Evolutionary conservation across 2,329 filamentous ascomycete species (phyloP).

Genomic region (Escovopsis sp.): DNA sequence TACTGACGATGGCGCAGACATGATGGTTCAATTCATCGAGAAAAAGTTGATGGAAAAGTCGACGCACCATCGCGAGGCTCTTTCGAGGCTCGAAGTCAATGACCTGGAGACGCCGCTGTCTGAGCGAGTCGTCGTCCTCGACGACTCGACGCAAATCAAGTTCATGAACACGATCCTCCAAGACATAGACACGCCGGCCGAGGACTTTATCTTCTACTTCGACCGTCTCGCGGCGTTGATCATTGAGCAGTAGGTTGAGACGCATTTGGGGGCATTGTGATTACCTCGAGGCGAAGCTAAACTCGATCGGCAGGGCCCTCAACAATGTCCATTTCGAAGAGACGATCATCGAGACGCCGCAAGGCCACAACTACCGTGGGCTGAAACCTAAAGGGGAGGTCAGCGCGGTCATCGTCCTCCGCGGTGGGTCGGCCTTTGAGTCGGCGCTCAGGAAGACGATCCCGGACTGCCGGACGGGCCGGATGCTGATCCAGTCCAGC

Average conservation of each 20-base stretch:
- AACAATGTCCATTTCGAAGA: slow-evolving; percentile 61
- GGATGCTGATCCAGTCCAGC: slow-evolving; percentile 83
- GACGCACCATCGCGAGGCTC: slow-evolving; percentile 61
- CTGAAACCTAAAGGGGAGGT: slow-evolving; percentile 57
- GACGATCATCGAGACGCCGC: slow-evolving; percentile 53
- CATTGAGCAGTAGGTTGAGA: slow-evolving; percentile 50
- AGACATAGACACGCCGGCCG: slow-evolving; percentile 59
- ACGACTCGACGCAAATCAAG: slow-evolving; percentile 63
- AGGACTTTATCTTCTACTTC: slow-evolving; percentile 97
- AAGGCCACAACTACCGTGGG: slow-evolving; percentile 54
- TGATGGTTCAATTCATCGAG: slow-evolving; percentile 89
- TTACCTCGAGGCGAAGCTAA: background rate
- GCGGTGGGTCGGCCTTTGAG: slow-evolving; percentile 80
- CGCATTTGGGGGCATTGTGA: background rate
- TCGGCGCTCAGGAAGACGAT: slow-evolving; percentile 79
- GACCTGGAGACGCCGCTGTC: slow-evolving; percentile 60
- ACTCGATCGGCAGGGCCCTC: slow-evolving; percentile 40
- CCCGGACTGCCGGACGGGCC: slow-evolving; percentile 79
- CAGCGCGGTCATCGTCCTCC: slow-evolving; percentile 75
- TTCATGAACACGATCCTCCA: slow-evolving; percentile 89
- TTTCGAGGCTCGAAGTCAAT: slow-evolving; percentile 60
- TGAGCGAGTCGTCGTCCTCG: slow-evolving; percentile 56
- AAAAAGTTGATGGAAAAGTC: slow-evolving; percentile 80
- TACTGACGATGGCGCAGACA: slow-evolving; percentile 34
- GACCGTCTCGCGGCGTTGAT: slow-evolving; percentile 75